phyloP scores from a whole-genome alignment of 768 basidiomycete genomes.

The Rossbeevera mucosa region DNA sequence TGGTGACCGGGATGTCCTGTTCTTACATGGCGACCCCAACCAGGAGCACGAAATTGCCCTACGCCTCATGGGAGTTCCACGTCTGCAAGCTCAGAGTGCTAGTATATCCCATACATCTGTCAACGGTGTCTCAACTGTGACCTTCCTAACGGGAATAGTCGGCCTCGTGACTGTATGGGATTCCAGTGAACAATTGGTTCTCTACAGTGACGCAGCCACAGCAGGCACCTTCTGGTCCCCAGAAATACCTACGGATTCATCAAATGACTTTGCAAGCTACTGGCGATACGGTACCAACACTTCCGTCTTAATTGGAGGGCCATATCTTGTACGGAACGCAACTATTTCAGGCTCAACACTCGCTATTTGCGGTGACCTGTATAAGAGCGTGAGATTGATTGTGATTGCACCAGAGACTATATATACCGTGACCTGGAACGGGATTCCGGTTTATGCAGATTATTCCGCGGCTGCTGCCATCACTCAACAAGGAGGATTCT shows the following conservation, averaged over 20 bases:
- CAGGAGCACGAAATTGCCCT: slow-evolving; percentile 56
- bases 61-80: slow-evolving; percentile 43
- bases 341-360: slow-evolving; percentile 46
- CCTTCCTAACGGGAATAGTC: slow-evolving; percentile 51
- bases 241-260: slow-evolving; percentile 40
- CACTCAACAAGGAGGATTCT: slow-evolving; percentile 43
- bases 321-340: slow-evolving; percentile 59
- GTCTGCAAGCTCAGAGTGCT: slow-evolving; percentile 27
- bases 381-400: slow-evolving; percentile 51
- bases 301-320: slow-evolving; percentile 61
- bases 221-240: slow-evolving; percentile 78
- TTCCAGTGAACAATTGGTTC: slow-evolving; percentile 58
- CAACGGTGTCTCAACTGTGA: slow-evolving; percentile 41
- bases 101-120: slow-evolving; percentile 22
- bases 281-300: slow-evolving; percentile 42
- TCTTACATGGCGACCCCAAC: slow-evolving; percentile 52
- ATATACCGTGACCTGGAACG: slow-evolving; percentile 69
- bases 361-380: slow-evolving; percentile 64
- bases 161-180: slow-evolving; percentile 65
- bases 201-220: slow-evolving; percentile 63
- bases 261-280: slow-evolving; percentile 49
- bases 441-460: slow-evolving; percentile 38
- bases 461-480: slow-evolving; percentile 26
- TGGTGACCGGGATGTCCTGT: slow-evolving; percentile 57
- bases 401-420: slow-evolving; percentile 58